Conservation (phyloP, 1,284 basidiomycete species). For the Stereum hirsutum region DNA sequence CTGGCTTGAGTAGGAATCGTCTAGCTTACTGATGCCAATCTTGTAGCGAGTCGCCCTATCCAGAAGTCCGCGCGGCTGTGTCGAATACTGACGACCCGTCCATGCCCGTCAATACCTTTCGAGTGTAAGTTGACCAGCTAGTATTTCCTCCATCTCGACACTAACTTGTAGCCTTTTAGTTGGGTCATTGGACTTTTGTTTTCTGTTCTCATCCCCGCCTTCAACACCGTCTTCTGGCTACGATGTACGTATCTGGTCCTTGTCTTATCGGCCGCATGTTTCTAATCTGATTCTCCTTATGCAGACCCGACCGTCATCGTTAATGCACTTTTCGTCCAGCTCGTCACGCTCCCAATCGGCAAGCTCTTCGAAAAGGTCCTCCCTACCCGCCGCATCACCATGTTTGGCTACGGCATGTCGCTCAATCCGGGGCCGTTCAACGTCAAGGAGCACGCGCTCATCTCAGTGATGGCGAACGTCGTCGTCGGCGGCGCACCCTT, state of each 20-base stretch:
- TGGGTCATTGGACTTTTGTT: constrained; percentile 70
- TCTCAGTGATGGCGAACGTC: constrained; percentile 69
- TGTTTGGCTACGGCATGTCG: constrained; percentile 60
- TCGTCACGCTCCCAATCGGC: constrained; percentile 62
- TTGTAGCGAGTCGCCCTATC: constrained; percentile 82
- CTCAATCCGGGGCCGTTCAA: constrained; percentile 76
- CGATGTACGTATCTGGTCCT: constrained; percentile 44
- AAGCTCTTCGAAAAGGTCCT: constrained; percentile 57
- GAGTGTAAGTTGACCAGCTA: constrained; percentile 43
- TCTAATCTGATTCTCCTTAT: constrained; percentile 9
- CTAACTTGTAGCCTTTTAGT: constrained; percentile 23
- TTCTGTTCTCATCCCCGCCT: constrained; percentile 41
- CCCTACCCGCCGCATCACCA: constrained; percentile 55
- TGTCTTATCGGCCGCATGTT: constrained; percentile 7
- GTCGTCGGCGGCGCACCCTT: constrained; percentile 59
- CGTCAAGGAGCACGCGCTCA: constrained; percentile 65
- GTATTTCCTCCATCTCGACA: too few species aligned
- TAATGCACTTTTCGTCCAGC: constrained; percentile 57
- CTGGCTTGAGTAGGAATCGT: too few species aligned
- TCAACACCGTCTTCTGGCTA: constrained; percentile 64
- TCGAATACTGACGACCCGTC: constrained; percentile 68
- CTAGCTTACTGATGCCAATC: too few species aligned
- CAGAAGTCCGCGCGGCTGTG: constrained; percentile 81
- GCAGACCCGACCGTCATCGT: constrained; percentile 57
- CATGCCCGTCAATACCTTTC: constrained; percentile 79